A percentile compares a stretch with the other conserved stretches of the same genome.
These are phyloP conservation scores for Solanum paucissectum DNA, from an alignment of 257 asterid genomes.

Conservation along the genomic window DNA sequence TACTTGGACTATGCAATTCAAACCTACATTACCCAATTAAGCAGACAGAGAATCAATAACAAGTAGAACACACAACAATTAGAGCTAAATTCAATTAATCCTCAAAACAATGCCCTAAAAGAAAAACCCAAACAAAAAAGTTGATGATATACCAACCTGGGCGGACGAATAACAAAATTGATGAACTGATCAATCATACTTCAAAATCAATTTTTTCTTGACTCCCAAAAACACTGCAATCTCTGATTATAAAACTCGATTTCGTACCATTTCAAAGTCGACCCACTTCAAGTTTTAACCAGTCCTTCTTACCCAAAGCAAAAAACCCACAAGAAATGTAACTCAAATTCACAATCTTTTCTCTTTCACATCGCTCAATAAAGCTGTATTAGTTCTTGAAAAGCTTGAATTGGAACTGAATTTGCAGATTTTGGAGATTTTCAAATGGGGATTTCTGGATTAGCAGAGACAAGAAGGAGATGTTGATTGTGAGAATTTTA, in stretches of 20 bases:
- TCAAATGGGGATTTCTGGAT: background rate
- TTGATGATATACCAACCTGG: constrained; percentile 40
- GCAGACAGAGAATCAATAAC: background rate
- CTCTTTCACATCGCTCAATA: background rate
- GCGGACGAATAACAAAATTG: constrained; percentile 95
- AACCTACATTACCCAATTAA: background rate
- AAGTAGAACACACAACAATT: background rate
- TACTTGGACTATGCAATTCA: background rate
- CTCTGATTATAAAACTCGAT: background rate
- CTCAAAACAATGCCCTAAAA: background rate
- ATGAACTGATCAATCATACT: constrained; percentile 93
- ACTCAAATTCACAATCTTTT: background rate
- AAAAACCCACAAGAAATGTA: background rate
- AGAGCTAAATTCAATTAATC: background rate
- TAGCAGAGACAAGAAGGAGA: background rate
- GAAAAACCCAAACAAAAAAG: background rate
- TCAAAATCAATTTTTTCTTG: background rate
- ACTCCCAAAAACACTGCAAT: background rate
- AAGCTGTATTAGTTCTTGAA: background rate
- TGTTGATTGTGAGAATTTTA: background rate
- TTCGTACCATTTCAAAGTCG: background rate
- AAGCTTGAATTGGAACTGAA: background rate
- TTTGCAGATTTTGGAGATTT: background rate
- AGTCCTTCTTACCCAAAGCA: background rate
- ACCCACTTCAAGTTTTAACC: background rate